phyloP scores from a whole-genome alignment of 2,329 filamentous ascomycete genomes.

The Neoscytalidium dimidiatum region DNA sequence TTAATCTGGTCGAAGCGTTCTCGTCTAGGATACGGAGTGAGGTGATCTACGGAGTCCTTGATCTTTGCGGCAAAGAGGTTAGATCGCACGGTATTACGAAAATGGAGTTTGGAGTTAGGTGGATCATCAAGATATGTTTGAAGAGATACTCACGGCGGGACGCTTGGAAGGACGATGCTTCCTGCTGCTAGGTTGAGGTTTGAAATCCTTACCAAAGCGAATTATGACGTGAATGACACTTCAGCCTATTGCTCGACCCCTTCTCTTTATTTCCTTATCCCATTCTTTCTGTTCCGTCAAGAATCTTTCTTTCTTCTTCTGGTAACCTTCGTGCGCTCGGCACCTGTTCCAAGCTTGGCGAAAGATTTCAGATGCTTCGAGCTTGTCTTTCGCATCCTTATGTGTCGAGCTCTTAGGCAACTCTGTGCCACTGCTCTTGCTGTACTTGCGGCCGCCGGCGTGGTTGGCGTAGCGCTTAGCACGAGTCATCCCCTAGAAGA shows the following conservation, averaged over 20 bases:
- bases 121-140: too few species aligned
- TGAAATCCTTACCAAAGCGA: too few species aligned
- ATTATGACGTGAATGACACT: background rate
- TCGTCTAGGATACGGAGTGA: background rate
- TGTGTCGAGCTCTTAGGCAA: slow-evolving; percentile 49
- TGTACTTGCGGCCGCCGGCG: slow-evolving; percentile 59
- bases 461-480: slow-evolving; percentile 61
- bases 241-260: background rate
- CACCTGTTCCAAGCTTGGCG: slow-evolving; percentile 52
- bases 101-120: too few species aligned
- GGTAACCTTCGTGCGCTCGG: slow-evolving; percentile 48
- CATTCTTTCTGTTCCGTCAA: slow-evolving; percentile 50
- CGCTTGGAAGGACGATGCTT: too few species aligned
- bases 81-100: too few species aligned
- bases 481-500: slow-evolving; percentile 57
- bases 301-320: slow-evolving; percentile 48
- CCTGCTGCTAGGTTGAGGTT: too few species aligned
- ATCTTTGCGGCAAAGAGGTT: too few species aligned
- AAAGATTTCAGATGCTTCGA: slow-evolving; percentile 53
- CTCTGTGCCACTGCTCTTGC: slow-evolving; percentile 39
- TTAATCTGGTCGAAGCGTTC: too few species aligned
- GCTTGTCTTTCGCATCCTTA: slow-evolving; percentile 52
- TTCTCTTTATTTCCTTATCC: slow-evolving; percentile 31
- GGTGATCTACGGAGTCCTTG: too few species aligned
- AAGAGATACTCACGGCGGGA: too few species aligned